phyloP scores from a whole-genome alignment of 768 basidiomycete genomes.

The Gymnopilus dilepis region DNA sequence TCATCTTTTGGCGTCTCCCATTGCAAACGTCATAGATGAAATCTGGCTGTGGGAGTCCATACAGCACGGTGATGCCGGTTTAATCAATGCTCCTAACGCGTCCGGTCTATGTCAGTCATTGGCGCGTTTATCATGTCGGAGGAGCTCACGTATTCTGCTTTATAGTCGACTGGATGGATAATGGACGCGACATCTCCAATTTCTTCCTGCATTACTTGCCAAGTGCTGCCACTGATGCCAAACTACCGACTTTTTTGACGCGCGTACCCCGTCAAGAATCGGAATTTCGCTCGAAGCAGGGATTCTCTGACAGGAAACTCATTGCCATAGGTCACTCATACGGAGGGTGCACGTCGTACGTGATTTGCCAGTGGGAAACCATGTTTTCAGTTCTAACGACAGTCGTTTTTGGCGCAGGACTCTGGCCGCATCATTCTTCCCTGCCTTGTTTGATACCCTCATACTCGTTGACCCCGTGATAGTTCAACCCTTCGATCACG shows the following conservation, averaged over 20 bases:
- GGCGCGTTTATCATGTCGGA: not conserved
- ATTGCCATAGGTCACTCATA: slow-evolving; percentile 84
- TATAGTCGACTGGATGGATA: slow-evolving; percentile 79
- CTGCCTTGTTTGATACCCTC: slow-evolving; percentile 71
- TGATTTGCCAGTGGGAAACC: slow-evolving; percentile 2
- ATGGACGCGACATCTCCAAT: slow-evolving; percentile 77
- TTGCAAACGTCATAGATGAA: slow-evolving; percentile 54
- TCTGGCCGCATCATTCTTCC: slow-evolving; percentile 67
- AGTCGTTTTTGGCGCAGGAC: slow-evolving; percentile 42
- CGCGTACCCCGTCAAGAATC: slow-evolving; percentile 52
- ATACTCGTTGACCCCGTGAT: slow-evolving; percentile 85
- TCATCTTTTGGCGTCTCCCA: slow-evolving; percentile 51
- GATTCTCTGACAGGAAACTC: slow-evolving; percentile 59
- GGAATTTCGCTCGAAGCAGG: slow-evolving; percentile 44
- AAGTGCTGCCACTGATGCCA: slow-evolving; percentile 30
- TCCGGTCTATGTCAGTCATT: slow-evolving; percentile 61
- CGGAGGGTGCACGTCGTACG: slow-evolving; percentile 79
- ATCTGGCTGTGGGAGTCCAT: slow-evolving; percentile 86
- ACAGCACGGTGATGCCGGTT: slow-evolving; percentile 84
- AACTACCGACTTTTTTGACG: slow-evolving; percentile 58
- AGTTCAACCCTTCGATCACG: slow-evolving; percentile 26
- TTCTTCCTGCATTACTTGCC: slow-evolving; percentile 77
- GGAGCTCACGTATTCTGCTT: not conserved
- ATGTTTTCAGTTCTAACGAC: not conserved
- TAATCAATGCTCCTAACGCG: slow-evolving; percentile 65